Conservation (phyloP, 1,284 basidiomycete genomes). For the Veloporphyrellus conicus region DNA sequence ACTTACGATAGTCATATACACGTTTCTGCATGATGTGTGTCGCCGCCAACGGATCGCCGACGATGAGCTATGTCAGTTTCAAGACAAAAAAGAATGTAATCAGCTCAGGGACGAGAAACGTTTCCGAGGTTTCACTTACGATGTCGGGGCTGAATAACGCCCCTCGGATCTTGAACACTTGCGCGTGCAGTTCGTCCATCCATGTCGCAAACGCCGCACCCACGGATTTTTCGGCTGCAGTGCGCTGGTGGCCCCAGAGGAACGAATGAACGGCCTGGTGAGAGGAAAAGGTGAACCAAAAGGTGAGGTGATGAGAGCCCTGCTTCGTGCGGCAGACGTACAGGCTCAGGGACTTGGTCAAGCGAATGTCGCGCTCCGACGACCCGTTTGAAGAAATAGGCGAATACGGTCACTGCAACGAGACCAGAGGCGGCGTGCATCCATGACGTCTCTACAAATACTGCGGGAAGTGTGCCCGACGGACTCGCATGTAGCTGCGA, state of each 20-base stretch:
- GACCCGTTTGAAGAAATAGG: conserved; percentile 1
- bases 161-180: conserved; percentile 6
- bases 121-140: not conserved
- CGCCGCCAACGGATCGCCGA: conserved; percentile 8
- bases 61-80: conserved; percentile 1
- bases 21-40: conserved; percentile 10
- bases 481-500: not conserved
- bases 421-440: not conserved
- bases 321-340: not conserved
- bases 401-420: not conserved
- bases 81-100: not conserved
- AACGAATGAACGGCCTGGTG: not conserved
- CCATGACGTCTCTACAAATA: not conserved
- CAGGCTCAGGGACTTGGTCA: not conserved
- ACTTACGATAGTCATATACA: conserved; percentile 11
- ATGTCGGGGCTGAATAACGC: conserved; percentile 7
- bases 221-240: conserved; percentile 5
- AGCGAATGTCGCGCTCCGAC: not conserved
- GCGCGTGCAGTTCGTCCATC: conserved; percentile 7
- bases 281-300: not conserved
- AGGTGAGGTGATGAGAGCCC: not conserved
- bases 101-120: not conserved
- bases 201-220: conserved; percentile 2
- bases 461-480: not conserved
- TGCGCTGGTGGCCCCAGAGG: conserved; percentile 10